Percentiles rank a stretch among this genome's conserved stretches.
Conservation (phyloP, 768 basidiomycete species). For the Tricholoma sp. region DNA sequence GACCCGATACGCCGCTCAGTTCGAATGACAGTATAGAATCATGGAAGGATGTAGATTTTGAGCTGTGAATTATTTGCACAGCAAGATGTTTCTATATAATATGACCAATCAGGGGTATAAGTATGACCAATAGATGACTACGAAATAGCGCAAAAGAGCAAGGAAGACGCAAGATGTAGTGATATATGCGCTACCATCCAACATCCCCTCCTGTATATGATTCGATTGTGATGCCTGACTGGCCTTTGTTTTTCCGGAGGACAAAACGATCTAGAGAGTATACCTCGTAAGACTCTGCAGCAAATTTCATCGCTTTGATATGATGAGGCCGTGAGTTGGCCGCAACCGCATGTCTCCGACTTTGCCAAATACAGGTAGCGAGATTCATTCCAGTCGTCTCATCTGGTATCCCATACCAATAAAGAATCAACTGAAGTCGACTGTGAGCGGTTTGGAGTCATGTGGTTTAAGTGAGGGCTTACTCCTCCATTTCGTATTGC, state of each 20-base stretch:
- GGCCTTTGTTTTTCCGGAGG: slow-evolving; percentile 62
- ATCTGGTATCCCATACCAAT: slow-evolving; percentile 91
- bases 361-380: slow-evolving; percentile 96
- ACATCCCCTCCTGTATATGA: slow-evolving; percentile 61
- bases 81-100: not conserved
- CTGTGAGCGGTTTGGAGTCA: not conserved
- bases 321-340: slow-evolving; percentile 82
- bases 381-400: slow-evolving; percentile 76
- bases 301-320: slow-evolving; percentile 76
- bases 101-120: not conserved
- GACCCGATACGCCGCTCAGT: not conserved
- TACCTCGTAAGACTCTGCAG: slow-evolving; percentile 69
- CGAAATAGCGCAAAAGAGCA: not conserved
- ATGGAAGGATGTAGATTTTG: slow-evolving; percentile 20
- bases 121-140: not conserved
- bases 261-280: slow-evolving; percentile 77
- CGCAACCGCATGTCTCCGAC: slow-evolving; percentile 74
- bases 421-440: slow-evolving; percentile 63
- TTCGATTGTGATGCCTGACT: slow-evolving; percentile 49
- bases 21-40: slow-evolving; percentile 36
- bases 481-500: slow-evolving; percentile 85
- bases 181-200: slow-evolving; percentile 48
- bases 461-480: slow-evolving; percentile 21
- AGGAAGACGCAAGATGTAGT: not conserved
- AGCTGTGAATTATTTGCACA: not conserved